Evolutionary conservation across 1,284 basidiomycete genomes (phyloP), one percentile per base, ranked within the genome.

Genomic region (Ustilago esculenta): DNA sequence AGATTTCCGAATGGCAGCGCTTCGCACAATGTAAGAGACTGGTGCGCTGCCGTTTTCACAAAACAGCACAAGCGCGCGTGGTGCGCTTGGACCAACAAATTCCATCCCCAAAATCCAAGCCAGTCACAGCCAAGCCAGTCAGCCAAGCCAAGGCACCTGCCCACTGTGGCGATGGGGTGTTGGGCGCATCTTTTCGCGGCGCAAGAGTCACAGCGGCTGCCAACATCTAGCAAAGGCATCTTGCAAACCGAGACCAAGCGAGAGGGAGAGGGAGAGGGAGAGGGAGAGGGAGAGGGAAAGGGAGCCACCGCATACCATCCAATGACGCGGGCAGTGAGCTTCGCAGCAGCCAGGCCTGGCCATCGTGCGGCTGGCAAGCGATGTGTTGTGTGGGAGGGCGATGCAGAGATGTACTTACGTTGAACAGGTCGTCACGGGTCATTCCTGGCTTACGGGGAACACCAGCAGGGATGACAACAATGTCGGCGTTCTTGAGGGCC

Each of bases 391-490:
- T 25, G 18, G 14, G 27, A n/a, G 20, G 36, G 4, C 23, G 10
- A 11, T 15, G 2, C n/a, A 9, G 37, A 32, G 3, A 25, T 46
- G 21, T 44, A 70, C 84, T 69, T 58, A 90, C 91, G 87, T 94
- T 94, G 89, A 95, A 95, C 17, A 95, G 87, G 83, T 94, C 91
- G 82, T 96, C 94, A 84, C 94, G 88, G 76, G 84, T 85, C 86
- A 87, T 87, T 63, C 83, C 82, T 23, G 83, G 83, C 83, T 98
- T 98, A 77, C 96, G 88, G 63, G 96, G 95, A 10, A 98, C 90
- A 84, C 96, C 95, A 76, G 95, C 96, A 63, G 96, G 96, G 83
- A 98, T 97, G 75, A 98, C 88, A 77, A 98, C 89, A 70, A 98
- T 82, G 73, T 97, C 88, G 40, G 93, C 93, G 60, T 90, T 92